Conservation (phyloP, 495 filamentous ascomycete genomes). For the Talaromyces stipitatus region DNA sequence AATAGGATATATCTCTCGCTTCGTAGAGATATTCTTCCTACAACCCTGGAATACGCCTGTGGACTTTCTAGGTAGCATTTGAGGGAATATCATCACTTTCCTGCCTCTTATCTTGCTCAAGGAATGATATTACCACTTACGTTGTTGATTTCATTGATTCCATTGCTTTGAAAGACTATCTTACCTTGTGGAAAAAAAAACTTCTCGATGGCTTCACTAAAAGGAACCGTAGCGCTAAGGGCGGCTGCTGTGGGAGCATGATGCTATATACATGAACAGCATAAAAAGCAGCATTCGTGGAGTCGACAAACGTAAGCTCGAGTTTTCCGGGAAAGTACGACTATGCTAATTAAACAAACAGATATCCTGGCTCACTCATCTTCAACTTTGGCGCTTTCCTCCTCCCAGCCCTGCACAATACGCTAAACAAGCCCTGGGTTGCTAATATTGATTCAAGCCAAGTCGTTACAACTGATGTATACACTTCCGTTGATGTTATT, state of each 20-base stretch:
- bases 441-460: conserved; percentile 57
- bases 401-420: conserved; percentile 64
- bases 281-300: background rate
- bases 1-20: too few relatives aligned
- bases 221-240: background rate
- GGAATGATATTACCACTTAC: background rate
- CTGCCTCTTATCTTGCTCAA: too few relatives aligned
- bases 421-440: conserved; percentile 68
- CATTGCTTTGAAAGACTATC: background rate
- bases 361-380: too few relatives aligned
- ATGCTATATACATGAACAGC: background rate
- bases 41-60: too few relatives aligned
- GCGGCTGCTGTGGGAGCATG: background rate
- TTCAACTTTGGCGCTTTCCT: too few relatives aligned
- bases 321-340: too few relatives aligned
- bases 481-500: conserved; percentile 56
- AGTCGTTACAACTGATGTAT: conserved; percentile 62
- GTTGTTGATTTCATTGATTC: background rate
- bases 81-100: too few relatives aligned
- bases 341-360: too few relatives aligned
- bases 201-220: background rate
- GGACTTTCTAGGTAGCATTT: too few relatives aligned
- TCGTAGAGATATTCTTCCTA: too few relatives aligned
- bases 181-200: background rate
- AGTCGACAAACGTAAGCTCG: background rate